These are phyloP conservation scores for Pythium aphanidermatum DNA, from an alignment of 352 stramenopile genomes.

Conservation along the genomic window DNA sequence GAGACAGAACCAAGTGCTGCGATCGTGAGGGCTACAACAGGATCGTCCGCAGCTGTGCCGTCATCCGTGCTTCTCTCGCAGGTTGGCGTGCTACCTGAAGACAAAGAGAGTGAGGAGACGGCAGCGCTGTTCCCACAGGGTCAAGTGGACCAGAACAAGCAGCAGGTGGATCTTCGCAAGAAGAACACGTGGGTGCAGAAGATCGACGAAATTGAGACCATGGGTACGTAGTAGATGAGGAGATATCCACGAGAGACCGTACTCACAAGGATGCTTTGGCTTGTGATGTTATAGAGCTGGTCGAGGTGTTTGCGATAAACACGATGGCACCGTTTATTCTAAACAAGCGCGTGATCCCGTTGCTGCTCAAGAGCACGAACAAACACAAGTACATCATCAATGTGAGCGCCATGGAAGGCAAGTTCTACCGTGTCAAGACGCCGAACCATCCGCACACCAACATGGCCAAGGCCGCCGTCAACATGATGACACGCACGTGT, in stretches of 20 bases:
- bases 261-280: too few species aligned
- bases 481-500: conserved; percentile 94
- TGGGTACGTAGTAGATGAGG: conserved; percentile 53
- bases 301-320: conserved; percentile 90
- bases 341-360: conserved; percentile 73
- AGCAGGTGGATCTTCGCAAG: conserved; percentile 91
- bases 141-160: conserved; percentile 88
- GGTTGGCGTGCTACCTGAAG: conserved; percentile 82
- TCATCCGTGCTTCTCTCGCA: conserved; percentile 89
- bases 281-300: conserved; percentile 35
- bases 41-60: conserved; percentile 21
- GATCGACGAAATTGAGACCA: conserved; percentile 68
- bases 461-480: conserved; percentile 95
- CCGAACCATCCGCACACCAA: conserved; percentile 94
- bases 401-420: conserved; percentile 95
- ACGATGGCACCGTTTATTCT: conserved; percentile 93
- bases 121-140: conserved; percentile 51
- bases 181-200: conserved; percentile 90
- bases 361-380: conserved; percentile 57
- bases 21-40: conserved; percentile 23
- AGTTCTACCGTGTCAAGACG: conserved; percentile 95
- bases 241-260: too few species aligned
- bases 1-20: conserved; percentile 8
- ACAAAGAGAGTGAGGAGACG: conserved; percentile 58
- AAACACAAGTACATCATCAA: conserved; percentile 87